phyloP scores from a whole-genome alignment of 169 alveolate genomes.

The Cryptosporidium bovis region DNA sequence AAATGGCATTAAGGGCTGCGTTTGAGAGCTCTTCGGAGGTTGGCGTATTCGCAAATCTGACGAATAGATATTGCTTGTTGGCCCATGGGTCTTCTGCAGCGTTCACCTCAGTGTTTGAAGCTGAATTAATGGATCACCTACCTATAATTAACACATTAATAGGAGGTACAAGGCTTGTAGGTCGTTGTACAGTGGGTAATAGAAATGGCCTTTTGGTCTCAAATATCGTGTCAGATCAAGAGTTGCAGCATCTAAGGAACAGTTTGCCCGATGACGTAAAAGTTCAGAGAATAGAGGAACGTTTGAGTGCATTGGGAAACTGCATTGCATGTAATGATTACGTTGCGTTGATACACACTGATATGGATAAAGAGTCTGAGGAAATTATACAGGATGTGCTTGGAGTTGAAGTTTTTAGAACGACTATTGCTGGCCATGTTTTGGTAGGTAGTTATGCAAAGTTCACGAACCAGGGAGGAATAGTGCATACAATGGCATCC shows the following conservation, averaged over 20 bases:
- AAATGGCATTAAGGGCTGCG: constrained; percentile 79
- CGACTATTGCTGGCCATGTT: constrained; percentile 98
- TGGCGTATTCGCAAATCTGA: constrained; percentile 97
- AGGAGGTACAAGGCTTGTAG: constrained; percentile 97
- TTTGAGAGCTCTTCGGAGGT: constrained; percentile 97
- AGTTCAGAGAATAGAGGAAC: constrained; percentile 97
- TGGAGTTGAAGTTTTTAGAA: constrained; percentile 98
- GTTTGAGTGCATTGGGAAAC: constrained; percentile 98
- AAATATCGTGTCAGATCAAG: constrained; percentile 96
- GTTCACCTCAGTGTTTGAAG: constrained; percentile 95
- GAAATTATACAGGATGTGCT: constrained; percentile 96
- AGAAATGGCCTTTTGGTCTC: constrained; percentile 97
- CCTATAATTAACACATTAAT: constrained; percentile 96
- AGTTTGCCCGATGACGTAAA: constrained; percentile 95
- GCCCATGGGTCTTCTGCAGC: constrained; percentile 96
- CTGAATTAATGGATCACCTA: constrained; percentile 93
- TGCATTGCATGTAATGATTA: constrained; percentile 98
- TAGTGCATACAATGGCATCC: constrained; percentile 95
- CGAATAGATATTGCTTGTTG: constrained; percentile 94
- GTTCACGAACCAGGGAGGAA: constrained; percentile 96
- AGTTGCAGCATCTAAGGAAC: constrained; percentile 95
- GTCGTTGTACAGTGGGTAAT: constrained; percentile 97
- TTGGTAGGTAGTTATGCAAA: constrained; percentile 97
- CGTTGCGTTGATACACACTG: constrained; percentile 97
- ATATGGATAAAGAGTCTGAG: constrained; percentile 98